phyloP scores from a whole-genome alignment of 2,329 filamentous ascomycete genomes.

The Ceratocystis colombiana region DNA sequence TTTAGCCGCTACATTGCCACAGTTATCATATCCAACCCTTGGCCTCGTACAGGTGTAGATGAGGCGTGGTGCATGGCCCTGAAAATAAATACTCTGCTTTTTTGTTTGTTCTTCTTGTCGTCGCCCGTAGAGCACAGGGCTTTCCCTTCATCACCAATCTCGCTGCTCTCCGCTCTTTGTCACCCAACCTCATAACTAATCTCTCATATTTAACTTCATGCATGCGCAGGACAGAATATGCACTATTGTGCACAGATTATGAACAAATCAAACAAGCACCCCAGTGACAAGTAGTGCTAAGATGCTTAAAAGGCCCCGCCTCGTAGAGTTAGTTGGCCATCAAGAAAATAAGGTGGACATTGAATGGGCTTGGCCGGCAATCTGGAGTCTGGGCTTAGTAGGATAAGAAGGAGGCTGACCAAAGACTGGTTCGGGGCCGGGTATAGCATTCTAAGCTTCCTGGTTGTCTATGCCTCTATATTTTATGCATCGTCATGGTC shows the following conservation, averaged over 20 bases:
- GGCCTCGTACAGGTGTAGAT: too few species aligned
- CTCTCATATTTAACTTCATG: neutral
- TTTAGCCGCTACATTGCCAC: too few species aligned
- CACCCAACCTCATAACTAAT: neutral
- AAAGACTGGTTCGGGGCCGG: too few species aligned
- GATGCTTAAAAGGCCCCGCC: neutral
- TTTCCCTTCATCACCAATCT: neutral
- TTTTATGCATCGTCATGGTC: too few species aligned
- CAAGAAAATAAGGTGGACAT: too few species aligned
- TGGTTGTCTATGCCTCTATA: too few species aligned
- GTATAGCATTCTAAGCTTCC: too few species aligned
- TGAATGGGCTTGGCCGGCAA: too few species aligned
- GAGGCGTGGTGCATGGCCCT: neutral
- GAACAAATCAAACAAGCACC: neutral
- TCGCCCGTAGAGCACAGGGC: neutral
- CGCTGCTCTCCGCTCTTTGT: neutral
- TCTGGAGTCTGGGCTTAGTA: too few species aligned
- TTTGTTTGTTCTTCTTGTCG: neutral
- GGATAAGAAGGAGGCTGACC: too few species aligned
- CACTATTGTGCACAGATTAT: slow-evolving; percentile 8
- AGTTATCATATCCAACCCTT: too few species aligned
- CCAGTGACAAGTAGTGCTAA: neutral
- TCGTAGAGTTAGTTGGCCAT: neutral
- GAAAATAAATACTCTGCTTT: neutral
- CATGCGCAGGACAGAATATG: neutral